phyloP scores from a whole-genome alignment of 129 eudicot species.

The Artemisia tridentata region DNA sequence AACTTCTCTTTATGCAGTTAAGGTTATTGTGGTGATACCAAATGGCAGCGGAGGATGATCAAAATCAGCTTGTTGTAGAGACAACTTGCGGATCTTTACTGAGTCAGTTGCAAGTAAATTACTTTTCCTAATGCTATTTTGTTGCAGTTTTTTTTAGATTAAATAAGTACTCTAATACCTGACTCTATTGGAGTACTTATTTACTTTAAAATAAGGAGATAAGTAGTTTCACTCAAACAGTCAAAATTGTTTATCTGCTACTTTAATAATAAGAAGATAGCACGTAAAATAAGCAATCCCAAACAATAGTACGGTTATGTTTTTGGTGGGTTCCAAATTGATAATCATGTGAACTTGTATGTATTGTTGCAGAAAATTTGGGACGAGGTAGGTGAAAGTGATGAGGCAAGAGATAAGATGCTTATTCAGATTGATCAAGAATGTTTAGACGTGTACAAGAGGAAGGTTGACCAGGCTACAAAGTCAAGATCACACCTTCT shows the following conservation, averaged over 20 bases:
- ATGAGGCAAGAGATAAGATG: slow-evolving; percentile 90
- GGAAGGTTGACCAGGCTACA: slow-evolving; percentile 67
- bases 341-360: not conserved
- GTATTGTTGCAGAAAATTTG: slow-evolving; percentile 75
- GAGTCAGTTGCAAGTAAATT: slow-evolving; percentile 74
- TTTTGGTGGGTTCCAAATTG: not conserved
- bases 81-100: slow-evolving; percentile 75
- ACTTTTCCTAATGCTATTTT: slow-evolving; percentile 1
- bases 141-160: not conserved
- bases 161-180: not conserved
- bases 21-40: slow-evolving; percentile 24
- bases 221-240: not conserved
- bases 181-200: not conserved
- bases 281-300: no score
- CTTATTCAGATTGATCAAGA: slow-evolving; percentile 85
- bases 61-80: slow-evolving; percentile 57
- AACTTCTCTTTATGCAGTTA: slow-evolving; percentile 16
- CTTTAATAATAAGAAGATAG: no score
- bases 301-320: not conserved
- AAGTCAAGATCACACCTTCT: slow-evolving; percentile 61
- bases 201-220: not conserved
- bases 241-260: no score
- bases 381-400: slow-evolving; percentile 98
- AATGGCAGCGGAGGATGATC: slow-evolving; percentile 71
- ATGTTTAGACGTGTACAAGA: slow-evolving; percentile 72